Conservation (phyloP, 2,329 filamentous ascomycete species). For the Phaeosphaeria sp. region DNA sequence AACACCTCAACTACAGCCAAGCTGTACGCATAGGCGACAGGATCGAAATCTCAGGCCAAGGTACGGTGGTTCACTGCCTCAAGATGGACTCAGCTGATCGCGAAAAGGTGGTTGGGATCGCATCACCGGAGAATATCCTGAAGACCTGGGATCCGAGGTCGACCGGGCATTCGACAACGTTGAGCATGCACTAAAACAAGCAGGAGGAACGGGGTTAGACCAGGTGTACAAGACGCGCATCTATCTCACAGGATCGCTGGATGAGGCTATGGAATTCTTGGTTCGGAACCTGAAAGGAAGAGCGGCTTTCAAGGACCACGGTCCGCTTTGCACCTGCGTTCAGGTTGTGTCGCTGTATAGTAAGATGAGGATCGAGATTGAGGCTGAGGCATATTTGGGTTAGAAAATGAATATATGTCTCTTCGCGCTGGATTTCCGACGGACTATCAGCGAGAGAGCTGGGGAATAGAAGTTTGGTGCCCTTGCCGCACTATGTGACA, state of each 20-base stretch:
- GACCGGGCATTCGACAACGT: slow-evolving; percentile 61
- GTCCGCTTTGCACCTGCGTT: slow-evolving; percentile 31
- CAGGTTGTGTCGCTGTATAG: slow-evolving; percentile 27
- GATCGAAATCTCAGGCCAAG: slow-evolving; percentile 37
- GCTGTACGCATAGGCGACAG: slow-evolving; percentile 33
- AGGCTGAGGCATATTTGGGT: slow-evolving; percentile 26
- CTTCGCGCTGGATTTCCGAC: neutral
- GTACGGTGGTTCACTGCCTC: slow-evolving; percentile 7
- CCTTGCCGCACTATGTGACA: neutral
- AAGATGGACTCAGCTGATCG: neutral
- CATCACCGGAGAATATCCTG: slow-evolving; percentile 27
- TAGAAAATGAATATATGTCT: neutral
- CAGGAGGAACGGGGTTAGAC: slow-evolving; percentile 60
- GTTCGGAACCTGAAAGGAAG: slow-evolving; percentile 24
- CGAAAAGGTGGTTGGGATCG: slow-evolving; percentile 35
- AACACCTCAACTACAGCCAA: slow-evolving; percentile 30
- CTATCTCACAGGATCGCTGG: slow-evolving; percentile 22
- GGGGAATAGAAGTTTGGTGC: neutral
- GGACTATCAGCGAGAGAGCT: neutral
- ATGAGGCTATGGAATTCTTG: slow-evolving; percentile 15
- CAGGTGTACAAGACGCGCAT: slow-evolving; percentile 52
- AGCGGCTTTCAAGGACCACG: slow-evolving; percentile 27
- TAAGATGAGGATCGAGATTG: slow-evolving; percentile 34
- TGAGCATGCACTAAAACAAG: slow-evolving; percentile 57
- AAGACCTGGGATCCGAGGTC: slow-evolving; percentile 25